Conservation (phyloP, 2,329 filamentous ascomycete species). For the Truncatella angustata region DNA sequence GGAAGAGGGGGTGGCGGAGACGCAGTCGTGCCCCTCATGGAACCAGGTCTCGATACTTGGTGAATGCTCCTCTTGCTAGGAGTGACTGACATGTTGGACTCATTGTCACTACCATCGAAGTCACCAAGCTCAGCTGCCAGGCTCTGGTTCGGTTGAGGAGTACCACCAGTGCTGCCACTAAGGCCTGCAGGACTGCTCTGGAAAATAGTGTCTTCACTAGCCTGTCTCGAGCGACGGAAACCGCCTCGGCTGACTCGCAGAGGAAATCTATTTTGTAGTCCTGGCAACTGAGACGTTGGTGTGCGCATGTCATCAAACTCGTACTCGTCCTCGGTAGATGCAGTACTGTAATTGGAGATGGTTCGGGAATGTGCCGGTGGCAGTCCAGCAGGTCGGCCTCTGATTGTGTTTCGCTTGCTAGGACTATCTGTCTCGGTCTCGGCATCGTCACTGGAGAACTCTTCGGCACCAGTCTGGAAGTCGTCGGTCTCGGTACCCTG, state of each 20-base stretch:
- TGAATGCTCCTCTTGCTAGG: constrained; percentile 50
- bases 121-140: constrained; percentile 89
- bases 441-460: constrained; percentile 66
- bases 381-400: constrained; percentile 18
- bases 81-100: constrained; percentile 55
- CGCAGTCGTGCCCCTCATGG: constrained; percentile 37
- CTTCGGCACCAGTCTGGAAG: constrained; percentile 91
- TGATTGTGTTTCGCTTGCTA: constrained; percentile 34
- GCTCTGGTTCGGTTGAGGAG: constrained; percentile 65
- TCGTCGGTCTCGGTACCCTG: constrained; percentile 85
- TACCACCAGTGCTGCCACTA: constrained; percentile 44
- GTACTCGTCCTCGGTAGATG: constrained; percentile 72
- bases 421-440: constrained; percentile 80
- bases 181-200: constrained; percentile 61
- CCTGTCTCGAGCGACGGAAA: constrained; percentile 58
- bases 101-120: constrained; percentile 72
- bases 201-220: constrained; percentile 57
- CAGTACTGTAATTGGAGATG: constrained; percentile 79
- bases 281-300: constrained; percentile 52
- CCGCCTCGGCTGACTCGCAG: constrained; percentile 67
- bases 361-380: constrained; percentile 29
- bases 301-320: constrained; percentile 57
- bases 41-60: constrained; percentile 48
- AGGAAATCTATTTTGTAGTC: constrained; percentile 67
- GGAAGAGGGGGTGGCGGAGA: constrained; percentile 51